Conservation (phyloP, 352 stramenopile genomes). For the Phytopythium cucurbitacearum region DNA sequence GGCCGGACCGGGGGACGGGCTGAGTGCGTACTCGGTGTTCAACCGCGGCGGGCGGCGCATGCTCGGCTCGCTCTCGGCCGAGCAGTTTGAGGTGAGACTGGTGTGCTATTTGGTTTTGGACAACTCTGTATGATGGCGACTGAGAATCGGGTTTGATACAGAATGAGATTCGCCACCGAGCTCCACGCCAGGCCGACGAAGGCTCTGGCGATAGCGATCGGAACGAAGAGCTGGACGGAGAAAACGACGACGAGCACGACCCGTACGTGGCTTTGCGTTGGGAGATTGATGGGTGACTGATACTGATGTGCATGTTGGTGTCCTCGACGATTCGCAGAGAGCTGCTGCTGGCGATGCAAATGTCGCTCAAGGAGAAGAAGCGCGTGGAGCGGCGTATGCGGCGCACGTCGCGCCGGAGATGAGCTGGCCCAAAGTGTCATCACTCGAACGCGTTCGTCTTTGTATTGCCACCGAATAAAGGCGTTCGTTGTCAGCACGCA, state of each 20-base stretch:
- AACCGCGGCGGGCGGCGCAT: conserved; percentile 65
- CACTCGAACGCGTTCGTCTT: background rate
- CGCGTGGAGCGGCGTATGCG: conserved; percentile 39
- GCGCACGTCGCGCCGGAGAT: conserved; percentile 35
- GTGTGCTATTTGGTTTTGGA: background rate
- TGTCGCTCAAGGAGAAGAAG: conserved; percentile 70
- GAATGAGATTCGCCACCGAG: conserved; percentile 76
- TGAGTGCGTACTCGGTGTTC: conserved; percentile 85
- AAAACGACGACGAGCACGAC: conserved; percentile 41
- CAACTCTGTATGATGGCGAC: background rate
- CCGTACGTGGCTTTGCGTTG: conserved; percentile 23
- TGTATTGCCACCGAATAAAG: background rate
- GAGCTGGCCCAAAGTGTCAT: conserved; percentile 2
- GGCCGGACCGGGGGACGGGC: conserved; percentile 7
- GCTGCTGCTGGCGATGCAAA: conserved; percentile 39
- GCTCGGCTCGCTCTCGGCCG: conserved; percentile 72
- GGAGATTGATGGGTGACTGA: no score
- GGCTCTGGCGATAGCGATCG: background rate
- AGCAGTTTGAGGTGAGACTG: conserved; percentile 74
- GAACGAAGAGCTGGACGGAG: conserved; percentile 8
- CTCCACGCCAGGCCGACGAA: conserved; percentile 20
- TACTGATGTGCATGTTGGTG: conserved; percentile 4
- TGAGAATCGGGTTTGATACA: conserved; percentile 11
- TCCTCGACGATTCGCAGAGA: conserved; percentile 23
- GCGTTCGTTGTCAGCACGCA: background rate